Evolutionary conservation across 169 alveolate genomes (phyloP), one percentile per base, ranked within the genome.

Genomic region (Cryptosporidium sp.): DNA sequence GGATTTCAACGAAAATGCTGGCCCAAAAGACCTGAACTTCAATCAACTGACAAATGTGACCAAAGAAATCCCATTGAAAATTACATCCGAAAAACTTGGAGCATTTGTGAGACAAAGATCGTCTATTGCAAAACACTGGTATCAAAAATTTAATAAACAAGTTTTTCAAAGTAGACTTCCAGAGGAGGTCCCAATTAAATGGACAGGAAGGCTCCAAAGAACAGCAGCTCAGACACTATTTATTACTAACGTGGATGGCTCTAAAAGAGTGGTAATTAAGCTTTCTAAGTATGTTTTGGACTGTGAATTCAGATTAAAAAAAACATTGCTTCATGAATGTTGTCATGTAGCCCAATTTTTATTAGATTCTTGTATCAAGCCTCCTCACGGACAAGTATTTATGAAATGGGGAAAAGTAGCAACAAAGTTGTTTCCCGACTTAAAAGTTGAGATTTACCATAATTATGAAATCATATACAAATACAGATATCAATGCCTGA

Each of bases 351-450:
- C 89, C 8, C 89, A 80, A 31, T 80, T 80, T 80, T 37, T 80
- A 26, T 26, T 80, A 12, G 89, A 80, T 23, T 62, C 65, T 29
- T 80, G 89, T 65, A 80, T 45, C 12, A 80, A 62, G 39, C 89
- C 89, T 62, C 89, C 89, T 59, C 89, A 80, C 41, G 89, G 89
- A 8, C 89, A 80, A 26, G 31, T 80, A 41, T 80, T 80, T 48
- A 21, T 80, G n/a, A 80, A 80, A n/a, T 80, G 89, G 89, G 89
- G 89, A 62, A 80, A 80, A 43, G 31, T 80, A 65, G 89, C 89
- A 3, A 80, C 89, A 41, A 59, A 48, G 41, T 35, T 62, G n/a
- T 80, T 48, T 45, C 89, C 89, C 4, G 89, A 80, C 7, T 50
- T 80, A 8, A 80, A 80, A 45, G 89, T 80, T 65, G 89, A 80